Base-by-base conservation (phyloP, 805 yeast genomes). In the Monosporozyma unispora region DNA sequence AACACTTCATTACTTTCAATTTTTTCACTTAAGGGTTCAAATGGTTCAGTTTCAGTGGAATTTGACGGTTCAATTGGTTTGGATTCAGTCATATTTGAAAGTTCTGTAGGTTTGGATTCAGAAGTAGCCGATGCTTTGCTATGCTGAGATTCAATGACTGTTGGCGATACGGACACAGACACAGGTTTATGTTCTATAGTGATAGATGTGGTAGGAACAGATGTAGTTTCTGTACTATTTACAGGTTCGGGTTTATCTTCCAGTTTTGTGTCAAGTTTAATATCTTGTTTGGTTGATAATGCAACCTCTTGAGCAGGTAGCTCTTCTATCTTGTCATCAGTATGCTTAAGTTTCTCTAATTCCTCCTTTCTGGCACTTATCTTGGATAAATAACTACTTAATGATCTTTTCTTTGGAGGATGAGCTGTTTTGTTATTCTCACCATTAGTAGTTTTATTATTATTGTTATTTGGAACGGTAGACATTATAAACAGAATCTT, bases 351-450 rank as follows among this genome's bases (percentile, higher is more conserved):
- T 50, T 56, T 58, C 44, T 57, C 65, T 35, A 60, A 49, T 48
- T 64, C 63, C 48, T 62, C 65, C 33, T 60, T 55, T 54, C 68
- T 54, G 9, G 56, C 49, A 25, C 42, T 55, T 3, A 63, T 63
- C 44, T 62, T 63, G 28, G 67, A 63, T 19, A 66, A 51, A 48
- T 66, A 66, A 41, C 64, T 64, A 37, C 69, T 61, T 42, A 66
- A 45, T 1, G 69, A 63, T 46, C 68, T 57, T 38, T 54, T 62
- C 52, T 63, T 64, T 3, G 39, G 39, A 8, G 39, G 39, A 35
- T 35, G 39, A 18, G 22, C 22, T 9, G 14, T 14, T 35, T 16
- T 35, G 12, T 35, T 9, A 35, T 18, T 35, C 9, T 35, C 22
- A 18, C 22, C 14, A 8, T 10, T 8, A 18, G 9, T 19, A 35